Evolutionary conservation across 1,139 yeast genomes (phyloP).

Genomic region (Pneumocystis jirovecii): DNA sequence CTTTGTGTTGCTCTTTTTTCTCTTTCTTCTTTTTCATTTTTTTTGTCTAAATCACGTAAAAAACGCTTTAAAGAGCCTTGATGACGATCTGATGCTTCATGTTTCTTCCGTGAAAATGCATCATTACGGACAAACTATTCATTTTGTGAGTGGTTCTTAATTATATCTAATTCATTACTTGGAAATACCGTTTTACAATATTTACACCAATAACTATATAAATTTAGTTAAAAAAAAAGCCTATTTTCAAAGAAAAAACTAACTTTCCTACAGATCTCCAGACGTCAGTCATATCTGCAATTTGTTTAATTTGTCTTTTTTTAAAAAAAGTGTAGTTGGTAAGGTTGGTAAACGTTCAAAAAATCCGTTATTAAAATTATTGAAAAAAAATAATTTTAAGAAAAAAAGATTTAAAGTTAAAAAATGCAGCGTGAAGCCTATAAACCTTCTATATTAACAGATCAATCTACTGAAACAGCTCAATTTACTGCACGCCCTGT

Average conservation of each 20-base stretch:
- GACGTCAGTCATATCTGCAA: not conserved
- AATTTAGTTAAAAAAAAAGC: not conserved
- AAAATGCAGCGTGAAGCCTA: not conserved
- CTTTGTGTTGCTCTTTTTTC: not conserved
- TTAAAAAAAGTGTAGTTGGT: not conserved
- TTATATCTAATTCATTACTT: not conserved
- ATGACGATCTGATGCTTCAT: constrained; percentile 11
- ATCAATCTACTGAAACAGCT: not conserved
- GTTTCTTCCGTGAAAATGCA: constrained; percentile 6
- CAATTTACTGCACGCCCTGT: not conserved
- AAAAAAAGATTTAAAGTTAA: not conserved
- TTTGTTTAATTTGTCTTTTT: not conserved
- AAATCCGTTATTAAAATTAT: not conserved
- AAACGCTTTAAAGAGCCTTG: not conserved
- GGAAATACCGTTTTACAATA: not conserved
- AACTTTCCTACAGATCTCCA: constrained; percentile 1
- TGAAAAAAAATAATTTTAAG: not conserved
- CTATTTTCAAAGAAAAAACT: not conserved
- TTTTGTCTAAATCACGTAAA: not conserved
- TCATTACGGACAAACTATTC: constrained; percentile 8
- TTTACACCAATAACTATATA: constrained; percentile 1
- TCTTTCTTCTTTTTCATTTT: not conserved
- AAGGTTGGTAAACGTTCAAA: not conserved
- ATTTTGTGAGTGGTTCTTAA: not conserved
- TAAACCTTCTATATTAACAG: not conserved